Evolutionary conservation across 164 flowering plant species (phyloP).

Genomic region (Magnolia sinica): DNA sequence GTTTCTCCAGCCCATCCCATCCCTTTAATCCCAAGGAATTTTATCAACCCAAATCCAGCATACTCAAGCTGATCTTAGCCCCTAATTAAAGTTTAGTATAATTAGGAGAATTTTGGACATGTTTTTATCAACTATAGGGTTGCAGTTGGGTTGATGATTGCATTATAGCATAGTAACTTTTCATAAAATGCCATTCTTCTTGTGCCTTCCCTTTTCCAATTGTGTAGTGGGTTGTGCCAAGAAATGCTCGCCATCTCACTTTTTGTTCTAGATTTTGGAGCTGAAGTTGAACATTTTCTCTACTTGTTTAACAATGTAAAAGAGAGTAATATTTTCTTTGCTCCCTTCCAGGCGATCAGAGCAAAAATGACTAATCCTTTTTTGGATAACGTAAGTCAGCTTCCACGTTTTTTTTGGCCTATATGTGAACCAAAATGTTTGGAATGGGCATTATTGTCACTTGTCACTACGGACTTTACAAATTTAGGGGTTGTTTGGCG

Average conservation of each 20-base stretch:
- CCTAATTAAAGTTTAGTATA: too few relatives aligned
- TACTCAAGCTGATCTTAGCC: too few relatives aligned
- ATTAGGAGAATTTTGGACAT: too few relatives aligned
- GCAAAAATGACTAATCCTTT: neutral
- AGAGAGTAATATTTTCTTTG: neutral
- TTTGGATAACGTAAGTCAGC: neutral
- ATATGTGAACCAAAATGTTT: neutral
- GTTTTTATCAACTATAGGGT: neutral
- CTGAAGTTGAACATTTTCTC: neutral
- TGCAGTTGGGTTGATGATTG: neutral
- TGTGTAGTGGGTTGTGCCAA: neutral
- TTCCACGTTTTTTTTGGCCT: neutral
- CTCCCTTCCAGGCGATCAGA: neutral
- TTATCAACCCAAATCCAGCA: too few relatives aligned
- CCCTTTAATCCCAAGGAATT: too few relatives aligned
- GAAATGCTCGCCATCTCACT: neutral
- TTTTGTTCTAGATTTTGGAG: neutral
- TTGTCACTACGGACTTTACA: neutral
- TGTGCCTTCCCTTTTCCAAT: neutral
- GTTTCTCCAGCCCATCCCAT: too few relatives aligned
- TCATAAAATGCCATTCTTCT: neutral
- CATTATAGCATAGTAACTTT: neutral
- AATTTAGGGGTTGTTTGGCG: neutral
- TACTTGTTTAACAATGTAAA: neutral
- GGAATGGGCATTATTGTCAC: neutral